phyloP scores from a whole-genome alignment of 2,329 filamentous ascomycete genomes.

The Incumbomyces delicatus region DNA sequence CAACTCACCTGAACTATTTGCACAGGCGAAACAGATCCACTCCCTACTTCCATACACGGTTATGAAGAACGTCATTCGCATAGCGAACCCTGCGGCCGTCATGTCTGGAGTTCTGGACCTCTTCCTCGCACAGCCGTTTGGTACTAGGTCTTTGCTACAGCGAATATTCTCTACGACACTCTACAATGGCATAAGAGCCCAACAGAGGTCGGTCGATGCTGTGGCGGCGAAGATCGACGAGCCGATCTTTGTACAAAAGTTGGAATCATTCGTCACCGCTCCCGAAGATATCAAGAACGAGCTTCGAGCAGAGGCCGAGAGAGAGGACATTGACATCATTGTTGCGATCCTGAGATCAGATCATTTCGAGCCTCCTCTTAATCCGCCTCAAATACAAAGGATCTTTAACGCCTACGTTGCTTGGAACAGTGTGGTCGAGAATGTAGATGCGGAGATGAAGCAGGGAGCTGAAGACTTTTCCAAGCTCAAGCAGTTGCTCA shows the following conservation, averaged over 20 bases:
- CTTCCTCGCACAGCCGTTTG: slow-evolving; percentile 91
- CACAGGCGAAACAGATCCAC: slow-evolving; percentile 87
- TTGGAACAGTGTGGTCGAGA: slow-evolving; percentile 90
- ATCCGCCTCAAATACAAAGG: slow-evolving; percentile 64
- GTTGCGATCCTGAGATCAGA: slow-evolving; percentile 78
- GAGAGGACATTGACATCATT: slow-evolving; percentile 71
- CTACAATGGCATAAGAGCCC: slow-evolving; percentile 76
- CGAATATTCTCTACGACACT: slow-evolving; percentile 88
- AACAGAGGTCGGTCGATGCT: slow-evolving; percentile 77
- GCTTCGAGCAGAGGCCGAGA: slow-evolving; percentile 62
- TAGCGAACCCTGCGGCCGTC: slow-evolving; percentile 90
- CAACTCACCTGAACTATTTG: slow-evolving; percentile 92
- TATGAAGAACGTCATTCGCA: slow-evolving; percentile 92
- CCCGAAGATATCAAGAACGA: slow-evolving; percentile 64
- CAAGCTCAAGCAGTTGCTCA: slow-evolving; percentile 86
- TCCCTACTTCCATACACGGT: slow-evolving; percentile 87
- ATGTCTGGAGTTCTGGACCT: slow-evolving; percentile 94
- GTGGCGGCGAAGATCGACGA: slow-evolving; percentile 73
- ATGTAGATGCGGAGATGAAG: slow-evolving; percentile 77
- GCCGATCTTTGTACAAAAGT: slow-evolving; percentile 64
- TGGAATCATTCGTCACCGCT: slow-evolving; percentile 67
- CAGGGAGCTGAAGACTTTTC: slow-evolving; percentile 88
- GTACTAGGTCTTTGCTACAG: slow-evolving; percentile 79
- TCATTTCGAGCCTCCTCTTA: slow-evolving; percentile 60
- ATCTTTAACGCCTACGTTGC: slow-evolving; percentile 93